Evolutionary conservation across 371 early-diverging fungal genomes (phyloP).

Genomic region (Entomophthora muscae): DNA sequence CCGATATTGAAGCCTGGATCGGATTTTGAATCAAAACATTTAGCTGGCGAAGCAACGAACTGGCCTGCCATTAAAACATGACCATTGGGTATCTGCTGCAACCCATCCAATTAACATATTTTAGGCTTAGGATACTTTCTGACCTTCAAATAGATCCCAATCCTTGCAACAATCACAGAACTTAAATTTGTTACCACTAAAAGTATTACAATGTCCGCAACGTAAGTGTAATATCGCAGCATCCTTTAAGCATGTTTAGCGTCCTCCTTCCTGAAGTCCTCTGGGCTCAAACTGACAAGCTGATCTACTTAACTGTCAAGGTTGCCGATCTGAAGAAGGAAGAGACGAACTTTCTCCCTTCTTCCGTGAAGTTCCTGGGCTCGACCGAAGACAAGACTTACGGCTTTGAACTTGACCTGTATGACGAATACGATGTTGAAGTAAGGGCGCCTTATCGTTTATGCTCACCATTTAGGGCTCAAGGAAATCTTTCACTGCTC

Average conservation of each 20-base stretch:
- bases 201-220: constrained; percentile 4
- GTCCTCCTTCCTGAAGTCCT: constrained; percentile 47
- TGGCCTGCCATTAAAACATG: too few relatives aligned
- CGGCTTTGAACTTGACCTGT: constrained; percentile 58
- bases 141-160: too few relatives aligned
- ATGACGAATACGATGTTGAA: constrained; percentile 46
- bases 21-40: too few relatives aligned
- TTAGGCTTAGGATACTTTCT: too few relatives aligned
- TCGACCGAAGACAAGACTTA: constrained; percentile 48
- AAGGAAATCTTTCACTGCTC: constrained; percentile 39
- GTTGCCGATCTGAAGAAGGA: constrained; percentile 50
- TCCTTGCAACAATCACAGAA: too few relatives aligned
- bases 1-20: too few relatives aligned
- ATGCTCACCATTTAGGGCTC: constrained; percentile 28
- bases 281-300: constrained; percentile 81
- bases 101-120: too few relatives aligned
- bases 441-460: constrained; percentile 18
- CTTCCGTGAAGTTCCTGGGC: constrained; percentile 42
- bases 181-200: too few relatives aligned
- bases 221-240: neutral
- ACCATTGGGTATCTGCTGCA: too few relatives aligned
- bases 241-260: neutral
- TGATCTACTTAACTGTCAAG: constrained; percentile 72
- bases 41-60: too few relatives aligned
- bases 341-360: constrained; percentile 28